Conservation (phyloP, 495 filamentous ascomycete species). For the Tuber umbilicatum region DNA sequence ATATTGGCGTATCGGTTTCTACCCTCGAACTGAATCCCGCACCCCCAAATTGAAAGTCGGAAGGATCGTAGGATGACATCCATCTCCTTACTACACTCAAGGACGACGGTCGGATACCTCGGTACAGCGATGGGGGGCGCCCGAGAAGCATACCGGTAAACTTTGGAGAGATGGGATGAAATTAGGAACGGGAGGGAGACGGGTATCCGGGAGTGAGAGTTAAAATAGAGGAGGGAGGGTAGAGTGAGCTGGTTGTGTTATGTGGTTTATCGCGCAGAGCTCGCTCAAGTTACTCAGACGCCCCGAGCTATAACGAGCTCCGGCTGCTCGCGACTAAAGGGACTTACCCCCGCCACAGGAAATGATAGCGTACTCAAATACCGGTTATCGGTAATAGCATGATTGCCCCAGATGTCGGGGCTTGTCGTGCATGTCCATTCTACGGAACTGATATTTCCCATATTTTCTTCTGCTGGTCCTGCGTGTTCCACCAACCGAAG, state of each 20-base stretch:
- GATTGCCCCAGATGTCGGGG: neutral
- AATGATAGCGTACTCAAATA: neutral
- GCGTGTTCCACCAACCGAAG: neutral
- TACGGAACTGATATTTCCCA: neutral
- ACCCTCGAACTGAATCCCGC: slow-evolving; percentile 32
- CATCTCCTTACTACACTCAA: slow-evolving; percentile 27
- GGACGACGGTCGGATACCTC: slow-evolving; percentile 18
- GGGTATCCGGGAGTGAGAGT: neutral
- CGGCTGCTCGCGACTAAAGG: neutral
- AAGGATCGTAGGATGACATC: slow-evolving; percentile 35
- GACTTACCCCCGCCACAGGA: neutral
- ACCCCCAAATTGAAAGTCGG: slow-evolving; percentile 31
- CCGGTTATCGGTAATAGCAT: neutral
- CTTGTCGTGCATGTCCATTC: neutral
- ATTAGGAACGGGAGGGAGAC: neutral
- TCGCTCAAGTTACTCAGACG: neutral
- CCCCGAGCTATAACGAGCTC: neutral
- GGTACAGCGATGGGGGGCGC: slow-evolving; percentile 18
- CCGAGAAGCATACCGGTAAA: slow-evolving; percentile 26
- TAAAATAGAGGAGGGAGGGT: neutral
- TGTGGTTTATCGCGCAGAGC: neutral
- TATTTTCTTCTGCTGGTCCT: neutral
- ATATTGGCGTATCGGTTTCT: slow-evolving; percentile 30
- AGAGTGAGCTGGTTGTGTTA: neutral
- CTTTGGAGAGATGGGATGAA: neutral